A percentile compares a stretch with the other conserved stretches of the same genome.
These are phyloP conservation scores for Pisolithus thermaeus DNA, from an alignment of 1,284 basidiomycete species.

Conservation along the genomic window DNA sequence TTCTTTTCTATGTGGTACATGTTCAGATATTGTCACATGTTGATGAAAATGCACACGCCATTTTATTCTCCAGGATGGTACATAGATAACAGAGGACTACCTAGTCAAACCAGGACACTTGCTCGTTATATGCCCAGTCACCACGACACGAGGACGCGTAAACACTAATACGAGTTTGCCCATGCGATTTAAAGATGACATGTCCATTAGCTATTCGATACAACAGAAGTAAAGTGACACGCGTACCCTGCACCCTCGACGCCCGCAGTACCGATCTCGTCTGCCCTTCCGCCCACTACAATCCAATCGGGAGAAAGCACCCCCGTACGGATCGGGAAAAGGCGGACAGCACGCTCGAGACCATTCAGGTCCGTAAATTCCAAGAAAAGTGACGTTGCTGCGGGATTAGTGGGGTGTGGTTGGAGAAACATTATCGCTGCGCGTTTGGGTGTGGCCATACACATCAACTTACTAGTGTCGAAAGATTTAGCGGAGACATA, in stretches of 20 bases:
- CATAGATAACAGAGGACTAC: neutral
- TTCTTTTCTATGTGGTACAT: slow-evolving; percentile 5
- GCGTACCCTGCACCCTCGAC: slow-evolving; percentile 66
- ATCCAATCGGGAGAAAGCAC: slow-evolving; percentile 73
- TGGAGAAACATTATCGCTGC: slow-evolving; percentile 64
- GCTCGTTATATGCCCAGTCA: slow-evolving; percentile 51
- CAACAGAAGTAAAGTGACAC: slow-evolving; percentile 16
- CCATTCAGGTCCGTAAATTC: slow-evolving; percentile 50
- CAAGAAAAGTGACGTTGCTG: slow-evolving; percentile 49
- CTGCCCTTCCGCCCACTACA: slow-evolving; percentile 47
- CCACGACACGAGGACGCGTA: slow-evolving; percentile 34
- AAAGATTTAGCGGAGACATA: slow-evolving; percentile 1
- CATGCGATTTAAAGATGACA: neutral
- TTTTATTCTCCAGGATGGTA: neutral
- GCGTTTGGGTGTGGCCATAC: neutral
- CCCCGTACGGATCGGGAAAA: slow-evolving; percentile 81
- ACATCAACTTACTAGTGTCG: neutral
- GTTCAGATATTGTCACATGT: slow-evolving; percentile 10
- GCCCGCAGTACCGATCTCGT: slow-evolving; percentile 59
- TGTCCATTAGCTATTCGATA: neutral
- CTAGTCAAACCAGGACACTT: slow-evolving; percentile 44
- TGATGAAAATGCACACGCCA: slow-evolving; percentile 15
- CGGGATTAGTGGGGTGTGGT: slow-evolving; percentile 49
- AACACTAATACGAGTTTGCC: slow-evolving; percentile 28
- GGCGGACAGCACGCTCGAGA: slow-evolving; percentile 57